These are phyloP conservation scores for Vaccinium darrowii DNA, from an alignment of 148 eudicot genomes.

Conservation along the genomic window DNA sequence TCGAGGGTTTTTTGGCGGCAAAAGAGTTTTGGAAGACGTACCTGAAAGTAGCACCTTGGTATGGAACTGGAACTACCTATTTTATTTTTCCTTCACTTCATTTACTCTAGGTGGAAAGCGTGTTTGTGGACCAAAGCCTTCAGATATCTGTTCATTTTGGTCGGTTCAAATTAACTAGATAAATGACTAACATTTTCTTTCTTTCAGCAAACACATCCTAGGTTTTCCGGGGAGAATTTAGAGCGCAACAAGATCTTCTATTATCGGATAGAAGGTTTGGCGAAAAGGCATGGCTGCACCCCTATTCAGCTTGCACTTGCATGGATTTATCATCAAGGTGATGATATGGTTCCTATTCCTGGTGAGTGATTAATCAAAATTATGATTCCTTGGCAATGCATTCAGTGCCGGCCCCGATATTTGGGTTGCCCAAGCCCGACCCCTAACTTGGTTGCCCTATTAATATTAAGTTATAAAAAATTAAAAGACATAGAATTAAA, in stretches of 20 bases:
- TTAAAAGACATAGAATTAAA: no score
- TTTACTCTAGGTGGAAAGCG: not conserved
- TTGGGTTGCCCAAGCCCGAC: no score
- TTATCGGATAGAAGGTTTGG: conserved; percentile 41
- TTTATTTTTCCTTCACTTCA: not conserved
- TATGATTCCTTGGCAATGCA: not conserved
- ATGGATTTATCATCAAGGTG: conserved; percentile 73
- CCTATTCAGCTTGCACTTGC: conserved; percentile 72
- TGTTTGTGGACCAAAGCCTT: not conserved
- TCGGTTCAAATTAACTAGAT: not conserved
- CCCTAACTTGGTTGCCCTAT: no score
- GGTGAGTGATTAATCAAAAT: not conserved
- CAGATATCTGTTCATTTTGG: not conserved
- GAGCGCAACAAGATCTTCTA: conserved; percentile 66
- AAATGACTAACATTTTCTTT: not conserved
- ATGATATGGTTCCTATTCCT: conserved; percentile 60
- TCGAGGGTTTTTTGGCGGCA: conserved; percentile 74
- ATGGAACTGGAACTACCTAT: conserved; percentile 9
- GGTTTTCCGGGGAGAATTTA: conserved; percentile 53
- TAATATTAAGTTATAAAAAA: no score
- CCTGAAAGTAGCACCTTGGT: conserved; percentile 56
- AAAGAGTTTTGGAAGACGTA: conserved; percentile 55
- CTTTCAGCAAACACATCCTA: conserved; percentile 47
- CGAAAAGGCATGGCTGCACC: conserved; percentile 59
- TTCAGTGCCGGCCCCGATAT: no score